A percentile compares a stretch with the other conserved stretches of the same genome.
Evolutionary conservation across 805 yeast species (phyloP).

Genomic region (Pichia deserticola): DNA sequence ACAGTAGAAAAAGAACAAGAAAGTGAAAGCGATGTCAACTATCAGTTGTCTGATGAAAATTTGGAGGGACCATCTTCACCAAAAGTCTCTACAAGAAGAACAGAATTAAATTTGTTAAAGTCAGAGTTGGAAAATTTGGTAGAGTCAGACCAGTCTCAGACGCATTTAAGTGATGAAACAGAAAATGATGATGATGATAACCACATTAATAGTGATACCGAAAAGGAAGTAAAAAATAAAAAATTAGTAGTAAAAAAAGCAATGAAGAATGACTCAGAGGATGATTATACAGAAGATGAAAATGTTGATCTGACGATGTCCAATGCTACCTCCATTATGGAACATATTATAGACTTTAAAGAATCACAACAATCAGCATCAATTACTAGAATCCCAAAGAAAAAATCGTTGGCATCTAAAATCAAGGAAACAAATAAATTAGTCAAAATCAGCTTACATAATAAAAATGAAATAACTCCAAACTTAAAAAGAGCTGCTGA

Average conservation of each 20-base stretch:
- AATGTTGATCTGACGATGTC: background rate
- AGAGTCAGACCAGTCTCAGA: background rate
- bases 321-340: constrained; percentile 3
- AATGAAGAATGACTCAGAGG: background rate
- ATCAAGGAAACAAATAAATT: background rate
- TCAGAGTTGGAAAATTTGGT: constrained; percentile 1
- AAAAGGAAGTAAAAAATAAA: background rate
- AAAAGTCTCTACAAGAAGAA: background rate
- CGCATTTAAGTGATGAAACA: background rate
- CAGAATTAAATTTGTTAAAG: background rate
- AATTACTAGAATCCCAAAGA: background rate
- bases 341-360: background rate
- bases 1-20: background rate
- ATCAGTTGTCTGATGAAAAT: background rate
- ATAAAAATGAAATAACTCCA: too few species aligned
- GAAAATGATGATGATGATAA: background rate
- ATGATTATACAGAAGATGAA: background rate
- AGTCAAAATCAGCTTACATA: background rate
- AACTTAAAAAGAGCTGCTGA: background rate
- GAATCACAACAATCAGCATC: background rate
- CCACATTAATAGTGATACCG: too few species aligned
- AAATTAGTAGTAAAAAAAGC: background rate
- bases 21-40: background rate
- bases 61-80: background rate
- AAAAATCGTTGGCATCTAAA: background rate